Evolutionary conservation across 2,329 filamentous ascomycete species (phyloP).

Genomic region (Acarospora socialis): DNA sequence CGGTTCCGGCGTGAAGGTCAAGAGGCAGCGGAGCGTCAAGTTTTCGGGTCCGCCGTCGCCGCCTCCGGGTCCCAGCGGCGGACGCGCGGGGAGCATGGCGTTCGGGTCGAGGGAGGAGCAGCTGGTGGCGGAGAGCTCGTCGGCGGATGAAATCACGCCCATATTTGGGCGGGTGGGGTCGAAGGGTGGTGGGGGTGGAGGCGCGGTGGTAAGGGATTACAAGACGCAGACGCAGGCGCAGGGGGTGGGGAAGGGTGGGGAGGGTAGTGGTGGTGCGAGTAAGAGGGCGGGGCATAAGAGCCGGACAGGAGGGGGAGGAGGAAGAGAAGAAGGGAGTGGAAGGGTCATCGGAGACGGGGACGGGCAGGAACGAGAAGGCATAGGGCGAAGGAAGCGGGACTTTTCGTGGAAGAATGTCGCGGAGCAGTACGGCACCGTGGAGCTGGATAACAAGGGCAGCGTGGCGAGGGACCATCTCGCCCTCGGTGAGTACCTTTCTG

Average conservation of each 20-base stretch:
- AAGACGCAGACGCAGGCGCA: too few relatives aligned
- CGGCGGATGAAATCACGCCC: constrained; percentile 22
- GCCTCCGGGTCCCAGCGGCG: too few relatives aligned
- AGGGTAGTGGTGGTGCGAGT: too few relatives aligned
- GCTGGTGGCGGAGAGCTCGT: constrained; percentile 8
- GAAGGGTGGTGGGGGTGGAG: neutral
- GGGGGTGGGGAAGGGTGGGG: too few relatives aligned
- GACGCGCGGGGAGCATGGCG: constrained; percentile 3
- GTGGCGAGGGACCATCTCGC: constrained; percentile 52
- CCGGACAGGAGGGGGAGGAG: too few relatives aligned
- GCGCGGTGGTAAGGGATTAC: too few relatives aligned
- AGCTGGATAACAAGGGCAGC: constrained; percentile 52
- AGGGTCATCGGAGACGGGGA: too few relatives aligned
- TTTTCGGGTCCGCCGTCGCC: constrained; percentile 5
- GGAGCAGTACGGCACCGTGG: constrained; percentile 47
- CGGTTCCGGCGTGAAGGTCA: too few relatives aligned
- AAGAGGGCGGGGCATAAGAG: too few relatives aligned
- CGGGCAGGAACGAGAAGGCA: too few relatives aligned
- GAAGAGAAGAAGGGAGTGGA: too few relatives aligned
- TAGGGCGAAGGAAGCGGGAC: too few relatives aligned
- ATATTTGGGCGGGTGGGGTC: neutral
- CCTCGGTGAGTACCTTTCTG: constrained; percentile 32
- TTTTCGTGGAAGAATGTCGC: constrained; percentile 35
- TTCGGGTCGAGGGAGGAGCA: neutral
- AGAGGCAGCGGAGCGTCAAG: constrained; percentile 9